These are phyloP conservation scores for Lecanosticta acicola DNA, from an alignment of 2,329 filamentous ascomycete species.

Conservation along the genomic window DNA sequence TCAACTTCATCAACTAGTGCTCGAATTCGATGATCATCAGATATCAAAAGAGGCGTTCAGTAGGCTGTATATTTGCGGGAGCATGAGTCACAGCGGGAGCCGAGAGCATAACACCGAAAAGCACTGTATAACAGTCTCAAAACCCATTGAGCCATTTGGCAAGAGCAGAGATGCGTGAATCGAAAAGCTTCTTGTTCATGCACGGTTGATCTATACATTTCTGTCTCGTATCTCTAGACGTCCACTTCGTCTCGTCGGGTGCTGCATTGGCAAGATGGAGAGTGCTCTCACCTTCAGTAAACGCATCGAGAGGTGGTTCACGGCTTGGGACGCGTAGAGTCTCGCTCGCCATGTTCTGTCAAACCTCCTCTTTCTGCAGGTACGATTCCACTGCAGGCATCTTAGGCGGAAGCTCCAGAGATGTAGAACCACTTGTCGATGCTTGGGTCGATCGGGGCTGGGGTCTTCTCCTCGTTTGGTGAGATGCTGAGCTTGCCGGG, in stretches of 20 bases:
- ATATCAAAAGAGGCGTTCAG: not conserved
- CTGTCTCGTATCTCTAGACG: too few relatives aligned
- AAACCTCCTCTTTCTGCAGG: too few relatives aligned
- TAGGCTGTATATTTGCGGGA: not conserved
- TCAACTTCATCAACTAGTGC: constrained; percentile 96
- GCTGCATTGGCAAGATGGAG: too few relatives aligned
- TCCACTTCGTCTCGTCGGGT: too few relatives aligned
- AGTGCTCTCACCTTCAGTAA: too few relatives aligned
- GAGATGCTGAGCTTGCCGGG: constrained; percentile 70
- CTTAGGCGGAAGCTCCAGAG: constrained; percentile 66
- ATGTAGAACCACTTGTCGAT: constrained; percentile 99
- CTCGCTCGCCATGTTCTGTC: not conserved
- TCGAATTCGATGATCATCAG: not conserved
- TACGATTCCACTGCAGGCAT: too few relatives aligned
- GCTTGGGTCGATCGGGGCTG: constrained; percentile 87
- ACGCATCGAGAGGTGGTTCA: too few relatives aligned
- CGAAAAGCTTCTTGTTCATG: too few relatives aligned
- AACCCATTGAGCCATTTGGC: too few relatives aligned
- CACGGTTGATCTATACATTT: too few relatives aligned
- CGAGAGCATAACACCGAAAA: not conserved
- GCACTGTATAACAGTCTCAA: not conserved
- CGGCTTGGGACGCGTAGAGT: too few relatives aligned
- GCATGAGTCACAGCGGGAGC: not conserved
- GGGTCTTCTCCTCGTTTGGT: constrained; percentile 68
- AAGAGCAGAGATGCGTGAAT: too few relatives aligned